phyloP scores from a whole-genome alignment of 1,139 yeast genomes.

The Yamadazyma oceani region DNA sequence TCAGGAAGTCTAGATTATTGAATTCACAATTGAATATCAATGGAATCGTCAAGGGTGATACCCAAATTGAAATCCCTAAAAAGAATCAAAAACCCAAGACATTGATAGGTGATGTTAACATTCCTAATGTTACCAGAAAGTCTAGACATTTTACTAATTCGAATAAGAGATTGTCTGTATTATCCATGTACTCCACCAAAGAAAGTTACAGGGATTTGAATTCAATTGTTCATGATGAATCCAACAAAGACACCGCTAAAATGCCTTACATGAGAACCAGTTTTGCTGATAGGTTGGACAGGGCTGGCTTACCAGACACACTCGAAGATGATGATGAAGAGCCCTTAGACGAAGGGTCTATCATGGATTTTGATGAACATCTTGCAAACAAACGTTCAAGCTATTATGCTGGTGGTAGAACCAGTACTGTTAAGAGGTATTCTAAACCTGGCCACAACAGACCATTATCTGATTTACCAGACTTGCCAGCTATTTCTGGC shows the following conservation, averaged over 20 bases:
- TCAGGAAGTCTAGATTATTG: conserved; percentile 43
- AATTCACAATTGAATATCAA: conserved; percentile 44
- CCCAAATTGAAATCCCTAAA: conserved; percentile 18
- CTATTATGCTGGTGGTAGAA: conserved; percentile 31
- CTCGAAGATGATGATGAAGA: conserved; percentile 32
- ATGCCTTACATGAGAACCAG: conserved; percentile 40
- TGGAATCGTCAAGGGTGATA: conserved; percentile 26
- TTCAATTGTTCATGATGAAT: conserved; percentile 45
- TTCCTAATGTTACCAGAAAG: conserved; percentile 70
- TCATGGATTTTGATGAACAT: conserved; percentile 46
- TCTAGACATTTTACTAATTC: conserved; percentile 62
- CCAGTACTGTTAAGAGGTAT: conserved; percentile 23
- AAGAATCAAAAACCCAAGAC: conserved; percentile 28
- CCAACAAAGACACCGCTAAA: conserved; percentile 29
- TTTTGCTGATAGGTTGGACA: conserved; percentile 45
- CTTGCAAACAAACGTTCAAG: conserved; percentile 41
- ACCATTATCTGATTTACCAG: conserved; percentile 36
- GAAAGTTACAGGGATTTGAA: conserved; percentile 64
- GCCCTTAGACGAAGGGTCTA: conserved; percentile 38
- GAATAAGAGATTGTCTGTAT: conserved; percentile 65
- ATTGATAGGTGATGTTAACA: conserved; percentile 57
- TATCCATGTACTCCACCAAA: conserved; percentile 68
- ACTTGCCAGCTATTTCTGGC: conserved; percentile 24
- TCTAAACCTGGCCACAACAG: conserved; percentile 22
- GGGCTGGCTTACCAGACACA: conserved; percentile 32